Conservation (phyloP, 2,329 filamentous ascomycete genomes). For the Kalaharituber pfeilii region DNA sequence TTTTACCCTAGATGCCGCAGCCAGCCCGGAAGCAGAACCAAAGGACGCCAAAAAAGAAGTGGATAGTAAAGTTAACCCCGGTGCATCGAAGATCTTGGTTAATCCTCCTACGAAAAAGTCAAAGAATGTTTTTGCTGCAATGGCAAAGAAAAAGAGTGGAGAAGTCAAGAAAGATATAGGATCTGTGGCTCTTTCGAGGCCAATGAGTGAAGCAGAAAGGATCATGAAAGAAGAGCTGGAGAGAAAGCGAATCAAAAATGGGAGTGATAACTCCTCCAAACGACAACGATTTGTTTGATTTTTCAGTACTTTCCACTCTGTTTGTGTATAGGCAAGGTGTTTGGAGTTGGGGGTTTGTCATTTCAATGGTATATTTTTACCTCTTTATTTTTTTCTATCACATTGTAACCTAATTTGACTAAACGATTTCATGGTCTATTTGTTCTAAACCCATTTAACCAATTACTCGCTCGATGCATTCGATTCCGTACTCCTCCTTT, state of each 20-base stretch:
- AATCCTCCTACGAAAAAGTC: conserved; percentile 50
- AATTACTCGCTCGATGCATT: conserved; percentile 50
- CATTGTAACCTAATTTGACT: no score
- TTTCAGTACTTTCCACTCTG: background rate
- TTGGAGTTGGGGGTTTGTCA: background rate
- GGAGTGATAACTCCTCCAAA: conserved; percentile 15
- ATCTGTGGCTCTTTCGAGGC: conserved; percentile 48
- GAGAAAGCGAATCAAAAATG: conserved; percentile 40
- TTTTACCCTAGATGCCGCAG: no score
- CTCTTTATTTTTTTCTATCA: background rate
- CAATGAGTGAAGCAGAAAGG: conserved; percentile 67
- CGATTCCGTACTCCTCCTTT: conserved; percentile 59
- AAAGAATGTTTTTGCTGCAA: conserved; percentile 56
- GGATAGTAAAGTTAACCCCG: conserved; percentile 10
- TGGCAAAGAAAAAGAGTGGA: conserved; percentile 52
- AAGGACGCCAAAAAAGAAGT: conserved; percentile 23
- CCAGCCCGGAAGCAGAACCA: no score
- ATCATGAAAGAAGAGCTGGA: conserved; percentile 81
- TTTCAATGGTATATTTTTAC: background rate
- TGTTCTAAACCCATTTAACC: conserved; percentile 22
- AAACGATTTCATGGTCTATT: background rate
- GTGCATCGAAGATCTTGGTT: conserved; percentile 28
- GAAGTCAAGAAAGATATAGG: conserved; percentile 42
- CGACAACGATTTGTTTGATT: conserved; percentile 10
- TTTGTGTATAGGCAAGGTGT: background rate